Evolutionary conservation across 2,329 filamentous ascomycete genomes (phyloP).

Genomic region (Claviceps spartinae): DNA sequence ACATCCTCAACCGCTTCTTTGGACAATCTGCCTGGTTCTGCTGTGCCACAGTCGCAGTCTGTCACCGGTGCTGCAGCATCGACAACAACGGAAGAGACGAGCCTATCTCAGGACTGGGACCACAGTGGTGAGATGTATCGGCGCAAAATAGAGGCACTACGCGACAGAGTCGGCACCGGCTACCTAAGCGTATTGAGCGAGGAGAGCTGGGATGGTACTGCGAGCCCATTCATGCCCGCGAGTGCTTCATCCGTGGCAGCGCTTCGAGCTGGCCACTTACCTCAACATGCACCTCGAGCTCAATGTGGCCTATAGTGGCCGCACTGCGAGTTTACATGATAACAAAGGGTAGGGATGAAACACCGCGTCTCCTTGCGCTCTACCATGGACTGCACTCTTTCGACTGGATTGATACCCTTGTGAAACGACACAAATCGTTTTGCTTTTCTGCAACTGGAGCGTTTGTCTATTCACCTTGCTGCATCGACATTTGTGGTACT

Average conservation of each 20-base stretch:
- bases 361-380: no score
- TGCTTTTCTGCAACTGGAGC: not conserved
- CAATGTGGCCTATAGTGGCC: slow-evolving; percentile 39
- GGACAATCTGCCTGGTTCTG: not conserved
- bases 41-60: not conserved
- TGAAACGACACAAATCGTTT: not conserved
- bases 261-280: slow-evolving; percentile 18
- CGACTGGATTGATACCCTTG: slow-evolving; percentile 1
- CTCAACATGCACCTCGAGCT: slow-evolving; percentile 20
- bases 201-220: slow-evolving; percentile 46
- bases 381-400: slow-evolving; percentile 1
- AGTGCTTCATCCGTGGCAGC: slow-evolving; percentile 14
- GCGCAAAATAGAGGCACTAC: slow-evolving; percentile 74
- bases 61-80: not conserved
- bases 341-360: not conserved
- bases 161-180: slow-evolving; percentile 71
- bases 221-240: slow-evolving; percentile 12
- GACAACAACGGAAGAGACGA: slow-evolving; percentile 5
- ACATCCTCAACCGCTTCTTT: not conserved
- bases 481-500: not conserved
- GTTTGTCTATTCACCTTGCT: not conserved
- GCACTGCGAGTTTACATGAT: slow-evolving; percentile 30
- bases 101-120: slow-evolving; percentile 44
- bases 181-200: slow-evolving; percentile 82
- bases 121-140: slow-evolving; percentile 66